Base-by-base conservation (phyloP, 305 asterid genomes). In the Galium porrigens region DNA sequence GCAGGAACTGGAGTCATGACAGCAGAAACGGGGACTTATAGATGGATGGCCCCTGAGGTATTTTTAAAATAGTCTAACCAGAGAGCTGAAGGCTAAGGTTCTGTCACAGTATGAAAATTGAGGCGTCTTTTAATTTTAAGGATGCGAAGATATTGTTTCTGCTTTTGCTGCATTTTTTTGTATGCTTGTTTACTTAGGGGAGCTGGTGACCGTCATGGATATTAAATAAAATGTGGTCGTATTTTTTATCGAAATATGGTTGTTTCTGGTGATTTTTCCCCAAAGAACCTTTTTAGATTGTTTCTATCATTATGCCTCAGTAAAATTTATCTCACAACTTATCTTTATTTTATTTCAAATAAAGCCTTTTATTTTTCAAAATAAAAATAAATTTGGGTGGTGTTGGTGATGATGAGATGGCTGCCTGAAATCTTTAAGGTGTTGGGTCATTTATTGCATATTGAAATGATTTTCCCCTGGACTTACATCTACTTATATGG, bases 41-140 rank as follows among this genome's bases (percentile, higher is more conserved):
- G 97, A 71, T 90, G 97, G 97, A 90, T 90, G 97, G 95, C 97
- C 53, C 97, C 97, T 58, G 97, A 90, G 97, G 97, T 90, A 81
- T 64, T 57, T 55, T 57, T 61, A 49, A 18, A 15, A 15, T n/a
- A 2, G 33, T 68, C 6, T 12, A 52, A 63, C 18, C 14, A 48
- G 20, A 56, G 52, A 4, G 52, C 46, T 22, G 49, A 48, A 27
- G 25, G 34, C 60, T 20, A 22, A 22, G 22, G 22, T 22, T 22
- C 22, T 22, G 22, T 22, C 30, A 55, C 29, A 12, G 12, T 59
- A 36, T 60, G 48, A 11, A 22, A 49, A 58, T 29, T 39, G 53
- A 41, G 54, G 36, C 25, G 9, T 57, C 65, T n/a, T 25, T 14
- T 8, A 2, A 37, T 44, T 14, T 44, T 14, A 42, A 36, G 22